phyloP scores from a whole-genome alignment of 116 monocot species.

The Cymodocea nodosa region DNA sequence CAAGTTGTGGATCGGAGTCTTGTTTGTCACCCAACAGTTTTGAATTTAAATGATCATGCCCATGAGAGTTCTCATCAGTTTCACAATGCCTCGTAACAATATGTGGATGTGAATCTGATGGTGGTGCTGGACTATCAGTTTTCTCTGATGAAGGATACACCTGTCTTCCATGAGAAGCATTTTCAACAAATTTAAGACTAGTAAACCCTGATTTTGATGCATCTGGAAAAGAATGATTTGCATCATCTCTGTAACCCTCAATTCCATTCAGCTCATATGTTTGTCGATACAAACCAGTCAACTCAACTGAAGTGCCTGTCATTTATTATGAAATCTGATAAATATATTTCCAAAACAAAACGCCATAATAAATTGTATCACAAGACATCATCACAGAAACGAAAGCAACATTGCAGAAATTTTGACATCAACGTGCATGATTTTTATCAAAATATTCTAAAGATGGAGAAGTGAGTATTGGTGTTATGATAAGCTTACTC shows the following conservation, averaged over 20 bases:
- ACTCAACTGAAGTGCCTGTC: constrained; percentile 49
- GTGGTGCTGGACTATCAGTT: constrained; percentile 9
- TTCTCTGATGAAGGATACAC: neutral
- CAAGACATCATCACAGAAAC: too few relatives aligned
- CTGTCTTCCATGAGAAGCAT: constrained; percentile 2
- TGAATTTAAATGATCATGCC: neutral
- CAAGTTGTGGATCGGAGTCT: constrained; percentile 8
- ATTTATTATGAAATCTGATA: constrained; percentile 4
- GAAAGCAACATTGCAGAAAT: too few relatives aligned
- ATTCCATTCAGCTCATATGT: constrained; percentile 23
- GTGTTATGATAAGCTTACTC: too few relatives aligned
- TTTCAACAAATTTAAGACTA: constrained; percentile 10
- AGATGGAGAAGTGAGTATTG: too few relatives aligned
- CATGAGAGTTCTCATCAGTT: neutral
- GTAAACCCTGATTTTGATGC: constrained; percentile 17
- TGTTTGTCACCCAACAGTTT: neutral
- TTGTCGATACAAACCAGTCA: constrained; percentile 32
- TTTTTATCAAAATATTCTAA: too few relatives aligned
- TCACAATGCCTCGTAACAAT: neutral
- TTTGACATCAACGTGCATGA: too few relatives aligned
- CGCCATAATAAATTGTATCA: neutral
- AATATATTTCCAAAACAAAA: neutral
- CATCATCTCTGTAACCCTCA: constrained; percentile 9
- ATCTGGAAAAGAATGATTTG: constrained; percentile 13
- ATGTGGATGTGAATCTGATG: constrained; percentile 6